These are phyloP conservation scores for Plasmodium malariae DNA, from an alignment of 169 alveolate species.

Conservation along the genomic window DNA sequence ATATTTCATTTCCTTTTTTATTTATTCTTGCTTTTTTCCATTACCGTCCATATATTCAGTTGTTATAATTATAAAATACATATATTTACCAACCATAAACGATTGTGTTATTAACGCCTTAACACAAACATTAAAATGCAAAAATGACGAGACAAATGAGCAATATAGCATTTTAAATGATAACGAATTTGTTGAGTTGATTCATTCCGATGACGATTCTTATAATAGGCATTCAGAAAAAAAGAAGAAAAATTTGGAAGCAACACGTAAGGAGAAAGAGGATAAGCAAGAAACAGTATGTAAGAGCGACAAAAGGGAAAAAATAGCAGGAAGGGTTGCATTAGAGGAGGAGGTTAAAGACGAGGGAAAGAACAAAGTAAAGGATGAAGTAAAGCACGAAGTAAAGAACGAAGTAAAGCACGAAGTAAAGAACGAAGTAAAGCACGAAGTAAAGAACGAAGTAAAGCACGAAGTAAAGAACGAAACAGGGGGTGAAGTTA, in stretches of 20 bases:
- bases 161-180: neutral
- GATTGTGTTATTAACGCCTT: slow-evolving; percentile 12
- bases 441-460: neutral
- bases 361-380: neutral
- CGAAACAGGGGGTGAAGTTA: neutral
- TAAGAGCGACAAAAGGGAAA: neutral
- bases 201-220: too few species aligned
- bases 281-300: neutral
- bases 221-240: neutral
- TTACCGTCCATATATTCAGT: slow-evolving; percentile 60
- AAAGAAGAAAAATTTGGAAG: neutral
- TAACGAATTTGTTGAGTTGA: neutral
- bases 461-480: neutral
- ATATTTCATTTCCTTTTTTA: slow-evolving; percentile 35
- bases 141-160: neutral
- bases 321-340: neutral
- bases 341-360: neutral
- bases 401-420: neutral
- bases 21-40: slow-evolving; percentile 51
- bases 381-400: neutral
- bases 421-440: neutral
- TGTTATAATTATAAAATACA: slow-evolving; percentile 44
- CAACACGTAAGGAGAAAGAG: neutral
- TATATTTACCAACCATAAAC: slow-evolving; percentile 24
- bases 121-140: neutral